Percentiles rank a stretch among this genome's conserved stretches.
phyloP scores from a whole-genome alignment of 768 basidiomycete genomes.

The Boletus subparvulus region DNA sequence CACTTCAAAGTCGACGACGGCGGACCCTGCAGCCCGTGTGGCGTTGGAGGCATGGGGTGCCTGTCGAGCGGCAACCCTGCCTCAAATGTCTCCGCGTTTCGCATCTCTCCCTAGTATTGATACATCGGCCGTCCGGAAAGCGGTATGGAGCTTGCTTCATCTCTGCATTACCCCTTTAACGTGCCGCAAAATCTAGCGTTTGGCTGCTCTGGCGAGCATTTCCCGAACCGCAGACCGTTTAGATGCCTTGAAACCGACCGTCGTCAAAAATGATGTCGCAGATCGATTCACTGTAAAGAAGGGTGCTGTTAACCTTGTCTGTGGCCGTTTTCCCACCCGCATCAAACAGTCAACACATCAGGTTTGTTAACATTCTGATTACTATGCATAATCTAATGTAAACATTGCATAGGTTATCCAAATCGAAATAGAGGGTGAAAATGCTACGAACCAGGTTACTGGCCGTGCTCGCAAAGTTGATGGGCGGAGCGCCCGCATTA shows the following conservation, averaged over 20 bases:
- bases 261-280: slow-evolving; percentile 43
- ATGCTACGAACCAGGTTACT: slow-evolving; percentile 1
- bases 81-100: slow-evolving; percentile 18
- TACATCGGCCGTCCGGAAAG: slow-evolving; percentile 27
- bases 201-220: slow-evolving; percentile 47
- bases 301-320: slow-evolving; percentile 35
- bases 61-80: slow-evolving; percentile 34
- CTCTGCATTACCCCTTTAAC: background rate
- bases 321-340: slow-evolving; percentile 45
- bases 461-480: slow-evolving; percentile 24
- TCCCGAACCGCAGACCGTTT: slow-evolving; percentile 46
- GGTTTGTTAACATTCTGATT: slow-evolving; percentile 33
- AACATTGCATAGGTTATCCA: slow-evolving; percentile 15
- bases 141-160: slow-evolving; percentile 24
- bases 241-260: slow-evolving; percentile 46
- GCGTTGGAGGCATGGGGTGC: slow-evolving; percentile 49
- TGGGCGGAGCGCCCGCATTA: slow-evolving; percentile 41
- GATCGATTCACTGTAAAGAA: slow-evolving; percentile 27
- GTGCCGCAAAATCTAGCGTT: slow-evolving; percentile 30
- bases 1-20: slow-evolving; percentile 16
- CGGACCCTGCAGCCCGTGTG: slow-evolving; percentile 13
- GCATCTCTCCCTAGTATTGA: slow-evolving; percentile 17
- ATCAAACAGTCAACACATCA: slow-evolving; percentile 37
- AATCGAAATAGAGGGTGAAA: slow-evolving; percentile 16
- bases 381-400: background rate